These are phyloP conservation scores for Actinomortierella ambigua DNA, from an alignment of 371 early-diverging fungal species.

Conservation along the genomic window DNA sequence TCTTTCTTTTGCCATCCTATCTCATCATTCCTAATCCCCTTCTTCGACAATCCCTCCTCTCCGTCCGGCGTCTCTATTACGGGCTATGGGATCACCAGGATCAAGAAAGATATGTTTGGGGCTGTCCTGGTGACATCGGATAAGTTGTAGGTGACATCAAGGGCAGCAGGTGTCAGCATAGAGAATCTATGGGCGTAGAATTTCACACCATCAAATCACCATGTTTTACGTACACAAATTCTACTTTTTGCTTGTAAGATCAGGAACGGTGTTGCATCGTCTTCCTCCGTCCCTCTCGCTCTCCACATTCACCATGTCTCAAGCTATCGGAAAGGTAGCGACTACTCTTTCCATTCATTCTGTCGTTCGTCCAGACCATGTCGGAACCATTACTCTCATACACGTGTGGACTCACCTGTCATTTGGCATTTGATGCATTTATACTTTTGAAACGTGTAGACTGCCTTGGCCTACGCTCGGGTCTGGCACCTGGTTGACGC, in stretches of 20 bases:
- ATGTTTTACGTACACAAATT: not conserved
- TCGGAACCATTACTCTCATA: too few species aligned
- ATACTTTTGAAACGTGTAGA: constrained; percentile 53
- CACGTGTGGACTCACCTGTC: too few species aligned
- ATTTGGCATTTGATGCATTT: not conserved
- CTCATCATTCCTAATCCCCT: too few species aligned
- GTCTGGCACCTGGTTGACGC: constrained; percentile 98
- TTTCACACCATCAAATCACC: too few species aligned
- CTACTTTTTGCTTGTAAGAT: not conserved
- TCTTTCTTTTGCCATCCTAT: not conserved
- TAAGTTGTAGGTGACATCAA: not conserved
- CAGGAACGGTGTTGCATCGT: not conserved
- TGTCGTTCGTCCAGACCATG: too few species aligned
- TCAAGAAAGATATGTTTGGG: too few species aligned
- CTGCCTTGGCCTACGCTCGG: constrained; percentile 90
- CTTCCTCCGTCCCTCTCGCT: constrained; percentile 8
- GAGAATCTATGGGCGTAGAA: too few species aligned
- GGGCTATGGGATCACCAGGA: too few species aligned
- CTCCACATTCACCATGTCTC: constrained; percentile 47
- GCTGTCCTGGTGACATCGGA: too few species aligned
- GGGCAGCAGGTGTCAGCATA: not conserved
- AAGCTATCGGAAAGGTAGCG: constrained; percentile 54
- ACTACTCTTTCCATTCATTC: not conserved
- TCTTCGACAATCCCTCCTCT: too few species aligned
- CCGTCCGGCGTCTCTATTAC: too few species aligned